A percentile compares a stretch with the other conserved stretches of the same genome.
phyloP scores from a whole-genome alignment of 441 rosid genomes.

The Gossypium trilobum region DNA sequence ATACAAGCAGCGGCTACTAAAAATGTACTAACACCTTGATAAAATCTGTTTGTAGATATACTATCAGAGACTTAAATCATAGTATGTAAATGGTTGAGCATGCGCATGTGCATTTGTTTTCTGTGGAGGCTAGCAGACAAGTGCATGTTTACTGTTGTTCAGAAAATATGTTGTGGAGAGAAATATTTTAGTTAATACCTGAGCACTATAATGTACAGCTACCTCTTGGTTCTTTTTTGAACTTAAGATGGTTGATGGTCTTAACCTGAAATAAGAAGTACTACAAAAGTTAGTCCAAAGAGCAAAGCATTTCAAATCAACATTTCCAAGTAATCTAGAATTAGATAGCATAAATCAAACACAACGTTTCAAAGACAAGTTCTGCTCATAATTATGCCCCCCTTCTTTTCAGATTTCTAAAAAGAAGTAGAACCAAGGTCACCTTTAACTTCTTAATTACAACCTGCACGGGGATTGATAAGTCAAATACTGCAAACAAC shows the following conservation, averaged over 20 bases:
- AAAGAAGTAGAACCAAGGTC: background rate
- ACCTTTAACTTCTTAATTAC: constrained; percentile 5
- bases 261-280: constrained; percentile 47
- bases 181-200: constrained; percentile 36
- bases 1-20: background rate
- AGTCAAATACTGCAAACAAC: background rate
- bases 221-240: constrained; percentile 59
- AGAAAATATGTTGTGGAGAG: background rate
- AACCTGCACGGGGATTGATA: background rate
- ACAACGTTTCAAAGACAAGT: background rate
- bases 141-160: background rate
- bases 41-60: background rate
- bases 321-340: constrained; percentile 13
- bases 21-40: background rate
- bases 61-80: background rate
- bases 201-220: constrained; percentile 30
- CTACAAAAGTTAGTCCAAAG: background rate
- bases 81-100: background rate
- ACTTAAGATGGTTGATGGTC: constrained; percentile 44
- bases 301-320: constrained; percentile 2
- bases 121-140: background rate
- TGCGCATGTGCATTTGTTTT: background rate
- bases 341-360: background rate
- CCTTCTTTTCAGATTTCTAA: background rate
- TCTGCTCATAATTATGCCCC: background rate